These are phyloP conservation scores for Buddleja alternifolia DNA, from an alignment of 257 asterid genomes.

Conservation along the genomic window DNA sequence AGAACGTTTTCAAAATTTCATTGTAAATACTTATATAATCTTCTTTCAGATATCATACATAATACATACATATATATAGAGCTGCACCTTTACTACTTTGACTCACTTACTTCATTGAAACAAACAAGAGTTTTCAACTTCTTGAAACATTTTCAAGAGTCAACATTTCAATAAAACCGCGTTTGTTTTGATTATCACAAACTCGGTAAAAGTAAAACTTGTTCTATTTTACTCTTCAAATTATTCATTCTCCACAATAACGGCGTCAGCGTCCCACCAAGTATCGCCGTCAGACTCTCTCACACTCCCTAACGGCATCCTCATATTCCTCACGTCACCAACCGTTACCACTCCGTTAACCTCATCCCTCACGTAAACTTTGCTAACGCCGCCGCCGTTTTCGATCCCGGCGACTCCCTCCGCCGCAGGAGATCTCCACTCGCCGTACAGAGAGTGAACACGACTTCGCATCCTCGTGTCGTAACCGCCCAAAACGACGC, in stretches of 20 bases:
- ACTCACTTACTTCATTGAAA: too few relatives aligned
- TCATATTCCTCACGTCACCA: slow-evolving; percentile 76
- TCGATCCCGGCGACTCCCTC: slow-evolving; percentile 23
- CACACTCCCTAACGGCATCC: slow-evolving; percentile 55
- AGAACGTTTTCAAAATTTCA: too few relatives aligned
- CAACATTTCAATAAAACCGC: not conserved
- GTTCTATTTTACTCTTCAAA: slow-evolving; percentile 26
- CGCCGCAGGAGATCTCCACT: slow-evolving; percentile 58
- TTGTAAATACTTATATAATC: too few relatives aligned
- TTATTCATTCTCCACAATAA: slow-evolving; percentile 48
- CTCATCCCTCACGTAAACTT: slow-evolving; percentile 67
- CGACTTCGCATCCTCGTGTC: slow-evolving; percentile 63
- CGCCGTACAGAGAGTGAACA: slow-evolving; percentile 62
- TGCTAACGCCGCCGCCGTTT: slow-evolving; percentile 40
- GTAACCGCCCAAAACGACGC: slow-evolving; percentile 59
- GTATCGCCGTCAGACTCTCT: slow-evolving; percentile 52
- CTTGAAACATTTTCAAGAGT: not conserved
- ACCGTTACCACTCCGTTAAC: slow-evolving; percentile 61
- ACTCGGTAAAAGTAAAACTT: slow-evolving; percentile 21
- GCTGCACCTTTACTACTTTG: too few relatives aligned
- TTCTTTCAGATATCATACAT: too few relatives aligned
- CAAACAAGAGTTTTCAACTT: slow-evolving; percentile 18
- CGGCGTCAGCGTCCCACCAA: slow-evolving; percentile 90
- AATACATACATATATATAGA: too few relatives aligned
- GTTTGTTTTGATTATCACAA: not conserved